Percentiles rank a stretch among this genome's conserved stretches.
Conservation (phyloP, 768 basidiomycete species). For the Rhizopogon salebrosus region DNA sequence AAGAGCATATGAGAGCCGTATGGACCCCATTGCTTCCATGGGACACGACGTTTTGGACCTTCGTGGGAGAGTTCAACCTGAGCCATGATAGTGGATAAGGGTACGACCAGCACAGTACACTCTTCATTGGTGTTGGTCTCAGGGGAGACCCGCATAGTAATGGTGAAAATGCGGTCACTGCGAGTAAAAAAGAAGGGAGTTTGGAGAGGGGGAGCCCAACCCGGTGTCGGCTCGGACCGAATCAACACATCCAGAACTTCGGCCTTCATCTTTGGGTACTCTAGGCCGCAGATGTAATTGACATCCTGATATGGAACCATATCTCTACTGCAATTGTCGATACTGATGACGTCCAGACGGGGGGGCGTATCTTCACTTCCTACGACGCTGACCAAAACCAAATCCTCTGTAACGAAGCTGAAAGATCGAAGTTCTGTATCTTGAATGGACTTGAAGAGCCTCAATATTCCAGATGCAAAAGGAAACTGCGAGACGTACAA, state of each 20-base stretch:
- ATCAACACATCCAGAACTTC: conserved; percentile 18
- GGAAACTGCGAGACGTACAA: conserved; percentile 17
- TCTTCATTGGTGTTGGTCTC: conserved; percentile 3
- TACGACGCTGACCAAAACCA: conserved; percentile 18
- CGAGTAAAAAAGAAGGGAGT: conserved; percentile 20
- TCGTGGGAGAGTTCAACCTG: conserved; percentile 14
- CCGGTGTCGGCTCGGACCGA: conserved; percentile 29
- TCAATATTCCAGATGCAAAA: background rate
- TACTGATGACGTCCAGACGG: conserved; percentile 15
- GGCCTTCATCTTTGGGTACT: conserved; percentile 17
- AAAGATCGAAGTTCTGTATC: conserved; percentile 24
- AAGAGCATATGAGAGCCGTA: conserved; percentile 22
- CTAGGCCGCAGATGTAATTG: conserved; percentile 20
- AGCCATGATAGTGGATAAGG: conserved; percentile 23
- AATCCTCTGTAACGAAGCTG: conserved; percentile 28
- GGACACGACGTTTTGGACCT: conserved; percentile 6
- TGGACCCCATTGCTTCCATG: conserved; percentile 31
- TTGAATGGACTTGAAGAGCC: conserved; percentile 13
- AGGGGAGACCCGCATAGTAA: conserved; percentile 16
- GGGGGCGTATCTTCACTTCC: conserved; percentile 1
- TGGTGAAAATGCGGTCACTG: conserved; percentile 27
- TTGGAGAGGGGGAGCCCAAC: conserved; percentile 14
- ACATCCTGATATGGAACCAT: conserved; percentile 9
- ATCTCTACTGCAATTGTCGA: conserved; percentile 6
- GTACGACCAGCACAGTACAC: conserved; percentile 24